These are phyloP conservation scores for Leccinellum albellum DNA, from an alignment of 768 basidiomycete species.

Conservation along the genomic window DNA sequence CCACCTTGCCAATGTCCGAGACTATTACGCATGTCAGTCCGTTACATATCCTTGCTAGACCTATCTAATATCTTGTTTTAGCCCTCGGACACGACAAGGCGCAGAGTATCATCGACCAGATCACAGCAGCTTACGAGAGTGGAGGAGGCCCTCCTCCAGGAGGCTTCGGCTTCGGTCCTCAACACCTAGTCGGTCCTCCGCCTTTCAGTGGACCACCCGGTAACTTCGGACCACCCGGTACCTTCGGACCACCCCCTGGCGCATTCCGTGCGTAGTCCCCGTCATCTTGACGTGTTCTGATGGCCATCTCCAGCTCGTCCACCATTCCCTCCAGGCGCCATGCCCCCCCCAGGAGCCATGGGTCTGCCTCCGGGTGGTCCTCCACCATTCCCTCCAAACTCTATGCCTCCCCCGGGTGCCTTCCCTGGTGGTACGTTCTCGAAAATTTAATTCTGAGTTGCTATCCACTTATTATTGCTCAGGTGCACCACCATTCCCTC, in stretches of 20 bases:
- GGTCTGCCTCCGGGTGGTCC: slow-evolving; percentile 54
- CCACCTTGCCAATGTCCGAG: slow-evolving; percentile 92
- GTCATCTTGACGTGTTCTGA: slow-evolving; percentile 1
- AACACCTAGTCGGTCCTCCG: slow-evolving; percentile 60
- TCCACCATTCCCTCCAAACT: slow-evolving; percentile 72
- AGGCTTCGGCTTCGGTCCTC: slow-evolving; percentile 83
- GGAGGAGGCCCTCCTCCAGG: slow-evolving; percentile 84
- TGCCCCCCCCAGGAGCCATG: slow-evolving; percentile 47
- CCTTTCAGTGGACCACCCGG: slow-evolving; percentile 52
- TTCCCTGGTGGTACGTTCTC: slow-evolving; percentile 45
- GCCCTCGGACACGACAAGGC: slow-evolving; percentile 95
- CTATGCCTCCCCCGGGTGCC: slow-evolving; percentile 44
- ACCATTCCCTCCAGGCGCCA: slow-evolving; percentile 63
- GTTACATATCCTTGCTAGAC: not conserved
- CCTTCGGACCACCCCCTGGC: slow-evolving; percentile 30
- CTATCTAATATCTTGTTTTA: slow-evolving; percentile 29
- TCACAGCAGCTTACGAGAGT: slow-evolving; percentile 88
- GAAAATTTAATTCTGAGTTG: not conserved
- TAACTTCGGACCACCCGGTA: slow-evolving; percentile 56
- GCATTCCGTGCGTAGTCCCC: slow-evolving; percentile 14
- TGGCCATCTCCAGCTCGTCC: slow-evolving; percentile 46
- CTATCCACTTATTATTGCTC: slow-evolving; percentile 3
- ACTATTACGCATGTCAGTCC: slow-evolving; percentile 89
- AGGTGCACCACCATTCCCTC: slow-evolving; percentile 53
- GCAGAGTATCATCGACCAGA: slow-evolving; percentile 97